Conservation (phyloP, 306 rosid genomes). For the Crotalaria pallida region DNA sequence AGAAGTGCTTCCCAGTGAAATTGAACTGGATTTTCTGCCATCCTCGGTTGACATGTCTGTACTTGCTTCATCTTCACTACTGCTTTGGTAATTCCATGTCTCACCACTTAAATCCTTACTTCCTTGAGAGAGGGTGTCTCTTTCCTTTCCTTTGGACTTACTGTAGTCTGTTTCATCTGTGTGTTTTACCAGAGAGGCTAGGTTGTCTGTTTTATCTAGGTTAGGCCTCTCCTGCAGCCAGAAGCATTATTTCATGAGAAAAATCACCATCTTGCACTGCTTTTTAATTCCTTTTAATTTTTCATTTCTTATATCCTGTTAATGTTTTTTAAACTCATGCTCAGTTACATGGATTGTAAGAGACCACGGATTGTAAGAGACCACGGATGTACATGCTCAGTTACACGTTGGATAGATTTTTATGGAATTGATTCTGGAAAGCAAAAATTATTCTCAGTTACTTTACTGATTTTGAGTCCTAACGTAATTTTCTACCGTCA, state of each 20-base stretch:
- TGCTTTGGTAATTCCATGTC: conserved; percentile 19
- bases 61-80: conserved; percentile 55
- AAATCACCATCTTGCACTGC: too few relatives aligned
- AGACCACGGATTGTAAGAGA: too few relatives aligned
- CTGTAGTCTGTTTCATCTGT: background rate
- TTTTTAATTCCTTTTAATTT: too few relatives aligned
- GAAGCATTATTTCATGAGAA: background rate
- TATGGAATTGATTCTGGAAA: too few relatives aligned
- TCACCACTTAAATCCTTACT: conserved; percentile 21
- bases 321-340: too few relatives aligned
- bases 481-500: too few relatives aligned
- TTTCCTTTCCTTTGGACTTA: conserved; percentile 19
- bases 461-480: too few relatives aligned
- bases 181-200: background rate
- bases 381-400: too few relatives aligned
- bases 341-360: too few relatives aligned
- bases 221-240: conserved; percentile 31
- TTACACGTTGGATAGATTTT: too few relatives aligned
- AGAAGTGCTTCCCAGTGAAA: conserved; percentile 43
- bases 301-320: too few relatives aligned
- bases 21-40: conserved; percentile 33
- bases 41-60: conserved; percentile 40
- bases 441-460: too few relatives aligned
- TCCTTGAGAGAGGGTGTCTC: background rate
- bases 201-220: background rate